Base-by-base conservation (phyloP, 345 rosid genomes). In the Dipteronia dyeriana region DNA sequence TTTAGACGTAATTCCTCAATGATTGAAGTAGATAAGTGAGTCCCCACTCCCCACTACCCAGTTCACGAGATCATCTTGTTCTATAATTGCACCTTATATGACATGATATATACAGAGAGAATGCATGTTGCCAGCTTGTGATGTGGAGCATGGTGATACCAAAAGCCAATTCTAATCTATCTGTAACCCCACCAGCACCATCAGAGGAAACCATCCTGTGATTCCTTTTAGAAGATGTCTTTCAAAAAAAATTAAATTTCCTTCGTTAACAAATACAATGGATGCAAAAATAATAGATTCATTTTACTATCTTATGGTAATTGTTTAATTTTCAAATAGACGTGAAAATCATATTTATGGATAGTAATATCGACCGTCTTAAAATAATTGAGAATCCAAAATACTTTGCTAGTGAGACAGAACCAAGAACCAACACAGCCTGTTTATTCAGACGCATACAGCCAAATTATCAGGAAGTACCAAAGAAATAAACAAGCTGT, bases 41-140 rank as follows among this genome's bases (percentile, higher is more conserved):
- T 59, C 13, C 63, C 51, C n/a, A 69, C 70, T 56, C 23, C 61
- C 49, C n/a, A 70, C 78, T 70, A 75, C 77, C 66, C 29, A 11
- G 71, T 20, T 75, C 71, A 75, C 78, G 64, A 66, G 71, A 13
- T 13, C 63, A 49, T 26, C 49, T n/a, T 31, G 31, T 49, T 75
- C 16, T 7, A 41, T 41, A 49, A 7, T 49, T 51, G 14, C 73
- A 70, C 20, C 45, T 8, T 41, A 41, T 8, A 41, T 41, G 38
- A 41, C 4, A 41, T 41, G 38, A 41, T 31, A 38, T 4, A 20
- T 65, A 25, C 1, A 59, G 22, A n/a, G 13, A 38, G 1, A 23
- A 51, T 43, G 70, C 26, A 26, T 31, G n/a, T 47, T 49, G 70
- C 51, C 71, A 64, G 70, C 62, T 20, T 75, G 16, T 51, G 62